Percentiles rank a stretch among this genome's conserved stretches.
Conservation (phyloP, 176 grass and related monocot genomes). For the Dactylis glomerata region DNA sequence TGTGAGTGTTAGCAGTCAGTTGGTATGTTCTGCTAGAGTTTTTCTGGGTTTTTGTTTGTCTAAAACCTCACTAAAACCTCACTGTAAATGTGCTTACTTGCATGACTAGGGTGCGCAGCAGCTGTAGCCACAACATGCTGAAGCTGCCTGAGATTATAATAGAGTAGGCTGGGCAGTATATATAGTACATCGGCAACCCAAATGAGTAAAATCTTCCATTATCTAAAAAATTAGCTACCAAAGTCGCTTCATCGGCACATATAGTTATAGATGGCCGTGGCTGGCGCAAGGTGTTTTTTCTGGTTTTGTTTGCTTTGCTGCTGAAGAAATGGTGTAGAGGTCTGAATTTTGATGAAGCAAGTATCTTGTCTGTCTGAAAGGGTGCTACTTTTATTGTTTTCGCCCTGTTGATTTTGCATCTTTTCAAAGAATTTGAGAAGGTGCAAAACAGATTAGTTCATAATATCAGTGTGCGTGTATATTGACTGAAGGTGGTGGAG, state of each 20-base stretch:
- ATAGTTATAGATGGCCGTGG: background rate
- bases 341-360: no score
- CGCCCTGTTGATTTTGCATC: background rate
- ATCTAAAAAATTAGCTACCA: background rate
- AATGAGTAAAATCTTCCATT: background rate
- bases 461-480: background rate
- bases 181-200: background rate
- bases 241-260: background rate
- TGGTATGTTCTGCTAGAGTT: conserved; percentile 22
- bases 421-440: conserved; percentile 4
- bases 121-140: conserved; percentile 54
- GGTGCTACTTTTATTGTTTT: background rate
- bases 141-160: conserved; percentile 74
- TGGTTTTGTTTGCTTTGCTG: no score
- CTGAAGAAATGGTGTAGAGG: no score
- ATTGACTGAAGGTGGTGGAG: background rate
- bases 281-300: background rate
- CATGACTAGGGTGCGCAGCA: conserved; percentile 32
- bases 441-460: background rate
- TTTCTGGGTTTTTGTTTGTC: conserved; percentile 44
- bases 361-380: background rate
- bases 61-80: conserved; percentile 60
- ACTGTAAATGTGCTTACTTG: conserved; percentile 70
- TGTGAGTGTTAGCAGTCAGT: conserved; percentile 30
- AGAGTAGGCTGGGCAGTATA: conserved; percentile 39